phyloP scores from a whole-genome alignment of 1,284 basidiomycete species.

The Puccinia polysora region DNA sequence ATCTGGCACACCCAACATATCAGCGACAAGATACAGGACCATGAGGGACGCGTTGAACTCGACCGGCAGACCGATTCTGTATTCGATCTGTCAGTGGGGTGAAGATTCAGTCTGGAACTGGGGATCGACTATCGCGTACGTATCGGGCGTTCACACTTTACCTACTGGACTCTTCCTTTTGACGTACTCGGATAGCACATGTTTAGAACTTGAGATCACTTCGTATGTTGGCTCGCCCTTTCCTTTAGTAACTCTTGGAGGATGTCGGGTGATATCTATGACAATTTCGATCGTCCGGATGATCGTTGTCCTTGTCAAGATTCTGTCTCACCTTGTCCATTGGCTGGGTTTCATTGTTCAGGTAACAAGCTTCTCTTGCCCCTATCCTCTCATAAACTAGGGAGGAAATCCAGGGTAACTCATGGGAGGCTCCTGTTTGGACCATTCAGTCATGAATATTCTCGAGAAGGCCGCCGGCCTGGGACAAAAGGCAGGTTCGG shows the following conservation, averaged over 20 bases:
- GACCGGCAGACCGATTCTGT: constrained; percentile 58
- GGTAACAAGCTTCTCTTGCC: not conserved
- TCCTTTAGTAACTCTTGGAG: constrained; percentile 37
- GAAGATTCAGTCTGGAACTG: constrained; percentile 58
- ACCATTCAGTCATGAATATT: constrained; percentile 29
- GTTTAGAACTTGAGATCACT: not conserved
- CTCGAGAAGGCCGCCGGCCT: constrained; percentile 41
- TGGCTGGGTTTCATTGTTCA: constrained; percentile 39
- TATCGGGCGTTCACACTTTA: not conserved
- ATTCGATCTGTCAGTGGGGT: constrained; percentile 61
- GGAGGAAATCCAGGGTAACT: too few relatives aligned
- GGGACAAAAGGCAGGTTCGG: constrained; percentile 32
- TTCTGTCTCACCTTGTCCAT: constrained; percentile 17
- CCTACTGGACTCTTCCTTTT: too few relatives aligned
- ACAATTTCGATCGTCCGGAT: constrained; percentile 37
- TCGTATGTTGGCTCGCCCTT: not conserved
- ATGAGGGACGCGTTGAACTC: constrained; percentile 60
- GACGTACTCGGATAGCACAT: not conserved
- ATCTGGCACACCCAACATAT: constrained; percentile 55
- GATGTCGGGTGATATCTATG: constrained; percentile 33
- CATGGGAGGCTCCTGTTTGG: not conserved
- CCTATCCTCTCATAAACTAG: too few relatives aligned
- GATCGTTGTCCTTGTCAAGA: constrained; percentile 41
- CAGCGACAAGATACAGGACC: constrained; percentile 56
- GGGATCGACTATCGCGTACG: constrained; percentile 46